Evolutionary conservation across 225 moss, liverwort and hornwort species (phyloP).

Genomic region (Anthoceros angustus): DNA sequence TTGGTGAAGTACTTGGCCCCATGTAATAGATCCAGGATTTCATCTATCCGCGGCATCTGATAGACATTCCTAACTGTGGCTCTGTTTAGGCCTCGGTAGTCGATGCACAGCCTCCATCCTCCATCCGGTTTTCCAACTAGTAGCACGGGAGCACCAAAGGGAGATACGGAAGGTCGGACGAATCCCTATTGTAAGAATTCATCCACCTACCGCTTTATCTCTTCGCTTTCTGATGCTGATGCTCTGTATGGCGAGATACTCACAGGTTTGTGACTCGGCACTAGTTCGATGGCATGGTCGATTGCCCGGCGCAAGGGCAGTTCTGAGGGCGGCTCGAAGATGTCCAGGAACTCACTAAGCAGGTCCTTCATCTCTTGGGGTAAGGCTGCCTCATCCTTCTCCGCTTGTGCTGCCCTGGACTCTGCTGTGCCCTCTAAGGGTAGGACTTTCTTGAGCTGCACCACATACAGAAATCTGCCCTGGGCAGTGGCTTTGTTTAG

Average conservation of each 20-base stretch:
- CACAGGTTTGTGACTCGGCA: no score
- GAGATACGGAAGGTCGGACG: neutral
- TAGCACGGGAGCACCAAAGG: neutral
- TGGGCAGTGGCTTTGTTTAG: no score
- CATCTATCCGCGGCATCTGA: neutral
- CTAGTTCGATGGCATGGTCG: neutral
- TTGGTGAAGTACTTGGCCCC: neutral
- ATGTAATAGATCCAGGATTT: neutral
- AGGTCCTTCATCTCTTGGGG: neutral
- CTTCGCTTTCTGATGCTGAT: neutral
- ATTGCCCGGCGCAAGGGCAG: no score
- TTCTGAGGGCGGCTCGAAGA: neutral
- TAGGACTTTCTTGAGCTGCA: no score
- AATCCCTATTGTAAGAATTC: neutral
- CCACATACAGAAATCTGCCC: no score
- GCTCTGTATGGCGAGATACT: neutral
- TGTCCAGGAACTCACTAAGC: neutral
- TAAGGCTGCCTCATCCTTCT: neutral
- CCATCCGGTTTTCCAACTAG: neutral
- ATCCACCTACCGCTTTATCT: neutral
- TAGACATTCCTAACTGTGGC: neutral
- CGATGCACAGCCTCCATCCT: neutral
- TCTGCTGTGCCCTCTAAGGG: no score
- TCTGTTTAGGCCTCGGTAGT: neutral
- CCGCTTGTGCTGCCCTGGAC: no score